phyloP scores from a whole-genome alignment of 2,329 filamentous ascomycete genomes.

The Xylaria hypoxylon region DNA sequence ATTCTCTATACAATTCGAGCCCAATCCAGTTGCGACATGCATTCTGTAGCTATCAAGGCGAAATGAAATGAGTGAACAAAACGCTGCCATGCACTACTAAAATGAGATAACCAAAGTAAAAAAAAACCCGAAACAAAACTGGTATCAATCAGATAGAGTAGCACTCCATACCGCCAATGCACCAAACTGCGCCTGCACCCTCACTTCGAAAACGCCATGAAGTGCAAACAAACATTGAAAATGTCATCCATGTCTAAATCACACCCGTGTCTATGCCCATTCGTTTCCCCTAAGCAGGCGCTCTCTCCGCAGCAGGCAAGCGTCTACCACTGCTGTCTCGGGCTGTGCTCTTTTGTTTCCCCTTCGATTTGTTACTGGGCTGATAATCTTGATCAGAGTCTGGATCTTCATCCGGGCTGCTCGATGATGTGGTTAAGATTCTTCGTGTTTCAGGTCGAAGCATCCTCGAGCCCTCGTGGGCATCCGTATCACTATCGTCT shows the following conservation, averaged over 20 bases:
- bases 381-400: constrained; percentile 26
- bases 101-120: constrained; percentile 35
- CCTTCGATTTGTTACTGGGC: constrained; percentile 49
- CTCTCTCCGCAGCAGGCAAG: constrained; percentile 65
- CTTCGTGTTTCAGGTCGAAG: constrained; percentile 55
- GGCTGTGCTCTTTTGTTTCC: constrained; percentile 57
- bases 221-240: constrained; percentile 47
- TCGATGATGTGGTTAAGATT: constrained; percentile 44
- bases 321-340: constrained; percentile 64
- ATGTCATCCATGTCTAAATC: constrained; percentile 46
- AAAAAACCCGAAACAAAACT: constrained; percentile 38
- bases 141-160: constrained; percentile 47
- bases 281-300: constrained; percentile 53
- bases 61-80: constrained; percentile 28
- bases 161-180: constrained; percentile 40
- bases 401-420: constrained; percentile 37
- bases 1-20: constrained; percentile 41
- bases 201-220: constrained; percentile 40
- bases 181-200: constrained; percentile 18
- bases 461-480: constrained; percentile 60
- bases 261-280: constrained; percentile 46
- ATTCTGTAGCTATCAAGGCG: constrained; percentile 10
- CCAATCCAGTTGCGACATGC: constrained; percentile 31
- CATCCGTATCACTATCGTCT: constrained; percentile 54
- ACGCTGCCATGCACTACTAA: constrained; percentile 24